Conservation (phyloP, 805 yeast genomes). For the Candida jianshihensis region DNA sequence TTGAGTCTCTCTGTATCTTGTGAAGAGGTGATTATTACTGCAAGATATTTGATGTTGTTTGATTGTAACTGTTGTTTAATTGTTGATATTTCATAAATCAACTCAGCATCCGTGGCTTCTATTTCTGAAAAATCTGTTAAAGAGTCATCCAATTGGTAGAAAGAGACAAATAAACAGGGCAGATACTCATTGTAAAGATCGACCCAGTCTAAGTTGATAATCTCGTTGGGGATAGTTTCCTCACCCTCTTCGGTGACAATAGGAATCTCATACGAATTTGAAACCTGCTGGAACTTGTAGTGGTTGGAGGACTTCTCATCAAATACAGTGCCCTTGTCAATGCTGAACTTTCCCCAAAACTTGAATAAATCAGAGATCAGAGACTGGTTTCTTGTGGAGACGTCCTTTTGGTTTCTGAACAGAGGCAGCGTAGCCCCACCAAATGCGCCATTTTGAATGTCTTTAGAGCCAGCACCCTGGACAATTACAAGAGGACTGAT, state of each 20-base stretch:
- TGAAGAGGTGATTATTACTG: slow-evolving; percentile 28
- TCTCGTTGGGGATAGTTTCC: slow-evolving; percentile 28
- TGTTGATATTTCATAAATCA: slow-evolving; percentile 31
- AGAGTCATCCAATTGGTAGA: slow-evolving; percentile 34
- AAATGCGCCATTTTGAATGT: too few species aligned
- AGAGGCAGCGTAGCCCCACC: too few species aligned
- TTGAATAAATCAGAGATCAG: too few species aligned
- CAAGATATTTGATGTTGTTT: slow-evolving; percentile 28
- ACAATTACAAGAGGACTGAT: too few species aligned
- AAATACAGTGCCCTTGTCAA: too few species aligned
- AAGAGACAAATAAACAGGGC: slow-evolving; percentile 43
- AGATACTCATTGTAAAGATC: slow-evolving; percentile 38
- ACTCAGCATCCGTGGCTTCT: slow-evolving; percentile 22
- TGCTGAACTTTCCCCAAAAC: too few species aligned
- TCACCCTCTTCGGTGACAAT: slow-evolving; percentile 2
- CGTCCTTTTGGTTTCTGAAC: too few species aligned
- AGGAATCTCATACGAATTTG: slow-evolving; percentile 21
- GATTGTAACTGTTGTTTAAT: slow-evolving; percentile 26
- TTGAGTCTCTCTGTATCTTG: slow-evolving; percentile 30
- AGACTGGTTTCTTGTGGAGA: too few species aligned
- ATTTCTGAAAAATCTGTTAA: slow-evolving; percentile 18
- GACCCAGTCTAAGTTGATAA: slow-evolving; percentile 43
- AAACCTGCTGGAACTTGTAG: slow-evolving; percentile 27
- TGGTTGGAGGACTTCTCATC: too few species aligned
- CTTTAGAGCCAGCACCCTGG: too few species aligned